Conservation (phyloP, 2,329 filamentous ascomycete genomes). For the Monosporascus sp. region DNA sequence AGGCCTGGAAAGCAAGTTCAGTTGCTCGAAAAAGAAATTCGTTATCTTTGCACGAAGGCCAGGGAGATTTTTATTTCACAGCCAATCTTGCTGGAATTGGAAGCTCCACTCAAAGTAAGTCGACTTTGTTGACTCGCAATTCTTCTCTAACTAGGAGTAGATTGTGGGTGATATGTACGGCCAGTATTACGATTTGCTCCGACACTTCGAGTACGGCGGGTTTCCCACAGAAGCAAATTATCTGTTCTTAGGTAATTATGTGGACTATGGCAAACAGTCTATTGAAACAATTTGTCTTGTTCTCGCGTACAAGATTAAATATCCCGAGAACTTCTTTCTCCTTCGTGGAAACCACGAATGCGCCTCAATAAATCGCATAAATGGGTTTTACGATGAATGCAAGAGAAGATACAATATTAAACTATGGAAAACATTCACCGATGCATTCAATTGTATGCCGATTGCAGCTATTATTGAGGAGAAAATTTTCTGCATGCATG, state of each 20-base stretch:
- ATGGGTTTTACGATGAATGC: conserved; percentile 99
- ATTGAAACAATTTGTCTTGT: conserved; percentile 97
- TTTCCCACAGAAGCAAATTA: conserved; percentile 99
- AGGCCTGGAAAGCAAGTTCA: conserved; percentile 98
- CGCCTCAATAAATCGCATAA: conserved; percentile 97
- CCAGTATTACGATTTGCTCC: conserved; percentile 96
- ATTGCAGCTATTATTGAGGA: conserved; percentile 99
- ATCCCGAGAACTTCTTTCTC: conserved; percentile 99
- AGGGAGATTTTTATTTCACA: conserved; percentile 99
- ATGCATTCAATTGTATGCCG: conserved; percentile 98
- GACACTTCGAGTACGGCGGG: conserved; percentile 95
- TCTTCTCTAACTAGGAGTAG: conserved; percentile 40
- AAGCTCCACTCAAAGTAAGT: conserved; percentile 94
- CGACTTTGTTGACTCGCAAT: conserved; percentile 3
- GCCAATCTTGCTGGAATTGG: conserved; percentile 93
- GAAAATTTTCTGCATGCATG: conserved; percentile 99
- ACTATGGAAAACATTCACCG: conserved; percentile 98
- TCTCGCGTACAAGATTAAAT: conserved; percentile 99
- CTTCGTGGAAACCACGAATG: conserved; percentile 98
- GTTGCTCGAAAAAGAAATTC: conserved; percentile 91
- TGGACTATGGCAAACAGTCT: conserved; percentile 98
- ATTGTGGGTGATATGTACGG: conserved; percentile 99
- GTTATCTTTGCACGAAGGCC: conserved; percentile 95
- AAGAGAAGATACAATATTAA: conserved; percentile 99
- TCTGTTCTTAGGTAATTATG: conserved; percentile 98